A percentile compares a stretch with the other conserved stretches of the same genome.
Evolutionary conservation across 257 asterid species (phyloP).

Genomic region (Lycium ferocissimum): DNA sequence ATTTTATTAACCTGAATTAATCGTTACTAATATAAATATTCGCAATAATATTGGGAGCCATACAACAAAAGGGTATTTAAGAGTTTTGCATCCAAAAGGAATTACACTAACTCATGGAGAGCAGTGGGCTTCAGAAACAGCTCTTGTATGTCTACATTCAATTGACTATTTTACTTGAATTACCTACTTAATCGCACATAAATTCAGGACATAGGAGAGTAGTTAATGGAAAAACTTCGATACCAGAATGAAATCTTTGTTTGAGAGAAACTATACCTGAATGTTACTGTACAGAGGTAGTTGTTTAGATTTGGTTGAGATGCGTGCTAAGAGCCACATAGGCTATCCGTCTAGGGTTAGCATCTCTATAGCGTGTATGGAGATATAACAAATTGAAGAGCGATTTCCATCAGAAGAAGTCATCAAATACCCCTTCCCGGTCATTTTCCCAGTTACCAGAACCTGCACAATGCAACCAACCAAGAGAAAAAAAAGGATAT

Average conservation of each 20-base stretch:
- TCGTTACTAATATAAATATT: no score
- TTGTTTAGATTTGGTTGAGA: conserved; percentile 49
- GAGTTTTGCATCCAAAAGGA: neutral
- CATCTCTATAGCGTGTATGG: conserved; percentile 42
- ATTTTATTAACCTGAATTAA: no score
- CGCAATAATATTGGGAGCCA: neutral
- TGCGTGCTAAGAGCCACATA: conserved; percentile 46
- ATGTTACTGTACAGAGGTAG: conserved; percentile 34
- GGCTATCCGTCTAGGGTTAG: conserved; percentile 44
- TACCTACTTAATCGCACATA: neutral
- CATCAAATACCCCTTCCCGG: conserved; percentile 96
- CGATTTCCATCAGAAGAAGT: conserved; percentile 89
- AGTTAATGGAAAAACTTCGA: neutral
- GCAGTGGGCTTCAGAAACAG: neutral
- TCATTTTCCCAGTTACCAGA: conserved; percentile 77
- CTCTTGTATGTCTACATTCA: neutral
- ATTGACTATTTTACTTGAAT: neutral
- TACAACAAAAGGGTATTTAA: neutral
- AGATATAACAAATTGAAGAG: conserved; percentile 42
- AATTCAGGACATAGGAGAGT: neutral
- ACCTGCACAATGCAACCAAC: conserved; percentile 94
- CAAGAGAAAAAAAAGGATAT: conserved; percentile 59
- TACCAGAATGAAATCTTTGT: neutral
- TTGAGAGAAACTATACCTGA: conserved; percentile 11
- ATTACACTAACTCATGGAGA: neutral